These are phyloP conservation scores for Sordariomycetes sp. DNA, from an alignment of 2,329 filamentous ascomycete genomes.

Conservation along the genomic window DNA sequence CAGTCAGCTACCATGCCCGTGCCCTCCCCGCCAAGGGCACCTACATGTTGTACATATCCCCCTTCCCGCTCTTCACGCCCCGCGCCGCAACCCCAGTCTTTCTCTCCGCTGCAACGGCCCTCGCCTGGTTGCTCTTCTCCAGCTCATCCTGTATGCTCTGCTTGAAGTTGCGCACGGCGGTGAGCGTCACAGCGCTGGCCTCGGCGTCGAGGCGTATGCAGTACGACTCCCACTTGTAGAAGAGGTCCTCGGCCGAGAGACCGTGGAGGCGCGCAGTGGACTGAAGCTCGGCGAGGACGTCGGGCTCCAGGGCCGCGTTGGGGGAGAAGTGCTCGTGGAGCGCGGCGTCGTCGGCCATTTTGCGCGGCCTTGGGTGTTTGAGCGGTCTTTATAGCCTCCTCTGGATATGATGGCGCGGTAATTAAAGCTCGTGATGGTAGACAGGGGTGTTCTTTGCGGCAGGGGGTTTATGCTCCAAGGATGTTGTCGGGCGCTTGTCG, in stretches of 20 bases:
- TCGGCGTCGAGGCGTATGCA: constrained; percentile 86
- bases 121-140: constrained; percentile 59
- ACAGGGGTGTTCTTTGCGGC: no score
- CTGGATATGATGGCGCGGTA: no score
- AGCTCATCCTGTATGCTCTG: constrained; percentile 74
- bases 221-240: constrained; percentile 98
- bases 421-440: no score
- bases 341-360: constrained; percentile 1
- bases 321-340: constrained; percentile 3
- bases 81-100: constrained; percentile 50
- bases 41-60: constrained; percentile 74
- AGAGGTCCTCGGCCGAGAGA: constrained; percentile 73
- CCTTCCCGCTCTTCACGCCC: constrained; percentile 34
- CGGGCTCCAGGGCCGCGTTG: constrained; percentile 44
- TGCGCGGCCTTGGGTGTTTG: background rate
- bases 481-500: background rate
- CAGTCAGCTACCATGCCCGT: background rate
- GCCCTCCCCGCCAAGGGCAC: background rate
- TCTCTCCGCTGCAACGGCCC: constrained; percentile 49
- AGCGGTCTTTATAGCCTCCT: no score
- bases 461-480: no score
- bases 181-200: constrained; percentile 52
- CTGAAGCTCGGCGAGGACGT: constrained; percentile 68
- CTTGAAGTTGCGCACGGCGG: constrained; percentile 66
- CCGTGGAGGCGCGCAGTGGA: constrained; percentile 79